Evolutionary conservation across 1,284 basidiomycete genomes (phyloP).

Genomic region (Sporisorium exsertum): DNA sequence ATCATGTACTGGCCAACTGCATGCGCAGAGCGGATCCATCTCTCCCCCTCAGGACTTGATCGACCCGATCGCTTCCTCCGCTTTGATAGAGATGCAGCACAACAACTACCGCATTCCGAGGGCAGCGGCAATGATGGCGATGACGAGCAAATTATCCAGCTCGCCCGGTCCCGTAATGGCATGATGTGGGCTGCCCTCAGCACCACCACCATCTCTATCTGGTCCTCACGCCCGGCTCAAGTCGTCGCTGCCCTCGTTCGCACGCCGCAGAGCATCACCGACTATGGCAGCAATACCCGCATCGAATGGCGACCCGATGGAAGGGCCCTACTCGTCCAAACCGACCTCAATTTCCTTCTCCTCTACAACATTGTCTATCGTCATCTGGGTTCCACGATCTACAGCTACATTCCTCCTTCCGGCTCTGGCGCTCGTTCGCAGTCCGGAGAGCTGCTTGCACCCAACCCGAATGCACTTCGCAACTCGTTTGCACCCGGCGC

Average conservation of each 20-base stretch:
- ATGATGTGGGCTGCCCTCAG: slow-evolving; percentile 59
- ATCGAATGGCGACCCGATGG: slow-evolving; percentile 60
- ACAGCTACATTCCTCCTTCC: slow-evolving; percentile 57
- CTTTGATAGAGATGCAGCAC: slow-evolving; percentile 48
- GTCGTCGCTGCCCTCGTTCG: slow-evolving; percentile 59
- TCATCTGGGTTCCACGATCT: slow-evolving; percentile 35
- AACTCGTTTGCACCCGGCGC: slow-evolving; percentile 56
- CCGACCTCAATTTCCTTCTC: slow-evolving; percentile 51
- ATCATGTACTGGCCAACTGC: slow-evolving; percentile 67
- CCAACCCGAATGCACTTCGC: slow-evolving; percentile 43
- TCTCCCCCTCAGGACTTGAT: slow-evolving; percentile 56
- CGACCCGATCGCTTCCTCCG: slow-evolving; percentile 27
- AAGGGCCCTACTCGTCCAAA: slow-evolving; percentile 46
- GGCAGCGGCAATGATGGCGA: neutral
- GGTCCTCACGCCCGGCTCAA: slow-evolving; percentile 62
- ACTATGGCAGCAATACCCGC: slow-evolving; percentile 62
- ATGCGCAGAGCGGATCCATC: slow-evolving; percentile 58
- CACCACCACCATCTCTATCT: slow-evolving; percentile 52
- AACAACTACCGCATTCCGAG: slow-evolving; percentile 20
- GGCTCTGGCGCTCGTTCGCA: slow-evolving; percentile 48
- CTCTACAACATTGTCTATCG: slow-evolving; percentile 54
- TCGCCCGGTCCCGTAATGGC: slow-evolving; percentile 54
- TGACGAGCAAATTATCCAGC: slow-evolving; percentile 45
- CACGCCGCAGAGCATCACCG: slow-evolving; percentile 55
- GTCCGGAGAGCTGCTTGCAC: slow-evolving; percentile 48